Conservation (phyloP, 2,329 filamentous ascomycete species). For the Colletotrichum sp. region DNA sequence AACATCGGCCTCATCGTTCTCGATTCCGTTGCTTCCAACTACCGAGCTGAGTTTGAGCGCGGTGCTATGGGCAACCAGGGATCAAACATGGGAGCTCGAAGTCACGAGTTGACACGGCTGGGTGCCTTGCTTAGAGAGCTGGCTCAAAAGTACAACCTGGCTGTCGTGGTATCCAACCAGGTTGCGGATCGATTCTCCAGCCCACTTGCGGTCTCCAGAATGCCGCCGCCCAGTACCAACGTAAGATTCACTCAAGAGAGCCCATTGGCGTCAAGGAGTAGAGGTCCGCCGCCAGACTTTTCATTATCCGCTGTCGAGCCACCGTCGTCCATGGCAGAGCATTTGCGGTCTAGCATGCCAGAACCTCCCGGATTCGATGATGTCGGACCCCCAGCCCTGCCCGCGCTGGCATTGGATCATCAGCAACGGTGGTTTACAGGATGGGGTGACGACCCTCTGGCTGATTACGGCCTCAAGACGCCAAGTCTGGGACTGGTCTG, state of each 20-base stretch:
- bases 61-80: constrained; percentile 43
- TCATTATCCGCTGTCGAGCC: constrained; percentile 33
- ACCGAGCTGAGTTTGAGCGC: constrained; percentile 85
- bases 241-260: constrained; percentile 44
- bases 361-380: constrained; percentile 46
- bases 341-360: constrained; percentile 38
- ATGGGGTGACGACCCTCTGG: constrained; percentile 76
- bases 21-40: constrained; percentile 95
- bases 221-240: constrained; percentile 21
- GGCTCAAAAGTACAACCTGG: constrained; percentile 75
- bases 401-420: constrained; percentile 77
- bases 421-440: constrained; percentile 96
- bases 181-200: constrained; percentile 82
- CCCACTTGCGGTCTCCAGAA: constrained; percentile 23
- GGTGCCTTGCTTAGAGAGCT: constrained; percentile 78
- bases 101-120: constrained; percentile 76
- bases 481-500: constrained; percentile 88
- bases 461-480: constrained; percentile 69
- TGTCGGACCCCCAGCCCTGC: constrained; percentile 37
- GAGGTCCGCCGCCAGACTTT: constrained; percentile 27
- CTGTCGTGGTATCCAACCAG: constrained; percentile 93
- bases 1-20: constrained; percentile 82
- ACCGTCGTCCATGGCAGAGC: constrained; percentile 43
- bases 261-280: constrained; percentile 53
- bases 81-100: constrained; percentile 75